phyloP scores from a whole-genome alignment of 176 grass and related monocot genomes.

The Poa pratensis region DNA sequence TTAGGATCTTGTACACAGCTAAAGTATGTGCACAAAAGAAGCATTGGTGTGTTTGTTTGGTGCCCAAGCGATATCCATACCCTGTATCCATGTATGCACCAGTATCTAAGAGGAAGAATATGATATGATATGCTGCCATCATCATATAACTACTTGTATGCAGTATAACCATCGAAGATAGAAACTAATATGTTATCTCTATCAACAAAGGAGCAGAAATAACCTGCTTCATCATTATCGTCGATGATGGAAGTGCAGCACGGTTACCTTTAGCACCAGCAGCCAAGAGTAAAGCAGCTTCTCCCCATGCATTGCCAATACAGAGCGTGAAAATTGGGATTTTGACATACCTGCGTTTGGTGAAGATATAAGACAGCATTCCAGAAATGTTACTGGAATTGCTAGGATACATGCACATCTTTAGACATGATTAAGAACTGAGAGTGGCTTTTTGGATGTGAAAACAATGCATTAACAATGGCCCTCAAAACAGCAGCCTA shows the following conservation, averaged over 20 bases:
- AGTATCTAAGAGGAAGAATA: not conserved
- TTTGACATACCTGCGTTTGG: constrained; percentile 63
- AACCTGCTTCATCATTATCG: constrained; percentile 98
- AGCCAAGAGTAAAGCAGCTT: constrained; percentile 92
- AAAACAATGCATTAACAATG: constrained; percentile 18
- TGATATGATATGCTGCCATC: not conserved
- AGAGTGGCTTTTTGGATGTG: not conserved
- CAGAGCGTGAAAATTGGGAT: constrained; percentile 94
- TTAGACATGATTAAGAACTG: constrained; percentile 4
- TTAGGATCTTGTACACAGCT: constrained; percentile 6
- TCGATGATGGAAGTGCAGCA: constrained; percentile 90
- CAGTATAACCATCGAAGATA: constrained; percentile 20
- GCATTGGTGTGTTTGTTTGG: not conserved
- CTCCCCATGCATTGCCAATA: constrained; percentile 95
- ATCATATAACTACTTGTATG: not conserved
- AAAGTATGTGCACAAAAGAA: constrained; percentile 22
- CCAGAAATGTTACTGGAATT: not conserved
- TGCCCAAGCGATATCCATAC: not conserved
- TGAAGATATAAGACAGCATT: constrained; percentile 33
- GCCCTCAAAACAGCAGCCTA: not conserved
- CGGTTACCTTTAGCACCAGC: constrained; percentile 88
- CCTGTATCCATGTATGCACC: not conserved
- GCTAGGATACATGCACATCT: not conserved
- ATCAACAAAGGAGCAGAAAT: constrained; percentile 41
- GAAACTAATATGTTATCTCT: constrained; percentile 11